Base-by-base conservation (phyloP, 306 rosid genomes). In the Carpinus fangiana region DNA sequence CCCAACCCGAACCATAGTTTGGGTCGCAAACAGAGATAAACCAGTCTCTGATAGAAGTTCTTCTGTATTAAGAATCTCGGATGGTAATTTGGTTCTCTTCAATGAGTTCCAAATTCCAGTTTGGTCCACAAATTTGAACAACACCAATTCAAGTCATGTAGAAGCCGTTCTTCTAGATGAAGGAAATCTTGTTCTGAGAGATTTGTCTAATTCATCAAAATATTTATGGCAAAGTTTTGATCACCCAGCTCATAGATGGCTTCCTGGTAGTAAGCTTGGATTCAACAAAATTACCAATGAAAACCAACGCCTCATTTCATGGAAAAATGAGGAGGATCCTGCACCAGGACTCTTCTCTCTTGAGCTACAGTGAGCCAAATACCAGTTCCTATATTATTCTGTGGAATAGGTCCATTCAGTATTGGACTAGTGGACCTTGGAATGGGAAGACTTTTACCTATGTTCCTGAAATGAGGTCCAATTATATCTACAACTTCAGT, bases 201-300 rank as follows among this genome's bases (percentile, higher is more conserved):
- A 80, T 69, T 81, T 21, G 26, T 48, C 85, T 52, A 53, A 83
- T 54, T 1, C 71, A 28, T 14, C 64, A 59, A 26, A 41, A 84
- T 34, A 57, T 73, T 64, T 83, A 1, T 90, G 90, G 94, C 92
- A 88, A 45, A 90, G 92, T 75, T 86, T 90, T 78, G 92, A 90
- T 80, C 73, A 88, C 55, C 94, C 82, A 62, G 59, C 94, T 1
- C 54, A 90, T 77, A 86, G 90, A 36, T 90, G 81, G 83, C 90
- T 90, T 51, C 94, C 92, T 0, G 90, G 92, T 31, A 78, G 84
- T 4, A 90, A 81, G 75, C 59, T 90, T 38, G 79, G 48, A 41
- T 80, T 82, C 11, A 73, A 90, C 73, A 78, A 71, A 0, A n/a
- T n/a, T n/a, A n/a, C n/a, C 18, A 88, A 88, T 23, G 26, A 80